Conservation (phyloP, 345 rosid genomes). For the Toxicodendron radicans region DNA sequence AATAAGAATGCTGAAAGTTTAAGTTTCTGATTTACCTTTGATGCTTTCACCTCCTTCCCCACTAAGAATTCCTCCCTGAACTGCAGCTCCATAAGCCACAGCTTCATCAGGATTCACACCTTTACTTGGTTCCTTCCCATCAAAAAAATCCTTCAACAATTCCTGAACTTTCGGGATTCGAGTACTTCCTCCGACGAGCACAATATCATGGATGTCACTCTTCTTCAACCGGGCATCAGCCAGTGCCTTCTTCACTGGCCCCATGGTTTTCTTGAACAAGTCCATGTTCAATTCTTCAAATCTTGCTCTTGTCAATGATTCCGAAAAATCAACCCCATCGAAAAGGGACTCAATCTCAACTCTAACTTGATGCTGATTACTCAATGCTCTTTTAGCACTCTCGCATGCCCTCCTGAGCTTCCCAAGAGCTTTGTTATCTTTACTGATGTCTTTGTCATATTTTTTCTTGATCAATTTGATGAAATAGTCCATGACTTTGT, state of each 20-base stretch:
- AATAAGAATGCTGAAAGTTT: not conserved
- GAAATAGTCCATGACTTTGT: conserved; percentile 48
- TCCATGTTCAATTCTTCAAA: not conserved
- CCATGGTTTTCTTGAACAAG: conserved; percentile 51
- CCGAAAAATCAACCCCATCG: conserved; percentile 55
- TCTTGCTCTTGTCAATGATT: conserved; percentile 30
- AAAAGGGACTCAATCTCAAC: conserved; percentile 12
- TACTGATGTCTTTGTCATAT: conserved; percentile 39
- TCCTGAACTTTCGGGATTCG: conserved; percentile 52
- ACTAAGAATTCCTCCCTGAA: conserved; percentile 46
- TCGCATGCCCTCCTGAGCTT: conserved; percentile 51
- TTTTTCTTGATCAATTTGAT: conserved; percentile 45
- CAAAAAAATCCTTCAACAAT: conserved; percentile 45
- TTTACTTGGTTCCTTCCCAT: conserved; percentile 21
- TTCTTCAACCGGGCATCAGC: conserved; percentile 42
- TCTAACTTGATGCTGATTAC: conserved; percentile 45
- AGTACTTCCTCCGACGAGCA: conserved; percentile 58
- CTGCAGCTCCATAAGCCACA: conserved; percentile 55
- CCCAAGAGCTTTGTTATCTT: conserved; percentile 41
- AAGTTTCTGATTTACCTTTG: conserved; percentile 18
- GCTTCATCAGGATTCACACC: conserved; percentile 58
- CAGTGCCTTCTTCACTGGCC: conserved; percentile 42
- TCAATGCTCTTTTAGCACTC: conserved; percentile 49
- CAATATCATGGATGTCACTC: conserved; percentile 42
- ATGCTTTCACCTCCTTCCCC: conserved; percentile 44